Percentiles rank a stretch among this genome's conserved stretches.
Conservation (phyloP, 2,329 filamentous ascomycete genomes). For the Talaromyces marneffei region DNA sequence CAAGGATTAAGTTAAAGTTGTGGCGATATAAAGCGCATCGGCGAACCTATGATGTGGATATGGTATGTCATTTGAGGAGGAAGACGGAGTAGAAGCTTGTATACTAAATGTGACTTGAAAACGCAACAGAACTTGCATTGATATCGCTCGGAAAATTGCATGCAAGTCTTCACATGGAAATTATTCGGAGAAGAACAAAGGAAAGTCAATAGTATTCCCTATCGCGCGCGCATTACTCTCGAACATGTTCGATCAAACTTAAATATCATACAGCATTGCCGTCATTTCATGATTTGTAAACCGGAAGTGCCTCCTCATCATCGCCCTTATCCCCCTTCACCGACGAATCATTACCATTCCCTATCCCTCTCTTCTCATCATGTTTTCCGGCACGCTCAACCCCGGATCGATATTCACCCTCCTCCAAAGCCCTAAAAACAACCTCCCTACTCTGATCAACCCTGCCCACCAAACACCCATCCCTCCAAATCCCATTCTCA, state of each 20-base stretch:
- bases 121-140: background rate
- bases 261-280: background rate
- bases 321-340: background rate
- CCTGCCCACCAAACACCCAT: conserved; percentile 15
- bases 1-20: background rate
- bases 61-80: background rate
- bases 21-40: background rate
- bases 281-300: background rate
- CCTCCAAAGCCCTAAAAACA: background rate
- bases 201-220: background rate
- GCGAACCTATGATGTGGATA: background rate
- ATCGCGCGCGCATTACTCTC: background rate
- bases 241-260: background rate
- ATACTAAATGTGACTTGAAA: background rate
- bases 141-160: background rate
- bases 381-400: background rate
- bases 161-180: background rate
- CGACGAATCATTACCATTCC: background rate
- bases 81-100: background rate
- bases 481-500: conserved; percentile 19
- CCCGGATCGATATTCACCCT: background rate
- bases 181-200: background rate
- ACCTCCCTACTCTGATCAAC: conserved; percentile 12
- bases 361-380: background rate
- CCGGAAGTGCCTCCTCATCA: background rate